phyloP scores from a whole-genome alignment of 2,329 filamentous ascomycete genomes.

The Trichoderma simmonsii region DNA sequence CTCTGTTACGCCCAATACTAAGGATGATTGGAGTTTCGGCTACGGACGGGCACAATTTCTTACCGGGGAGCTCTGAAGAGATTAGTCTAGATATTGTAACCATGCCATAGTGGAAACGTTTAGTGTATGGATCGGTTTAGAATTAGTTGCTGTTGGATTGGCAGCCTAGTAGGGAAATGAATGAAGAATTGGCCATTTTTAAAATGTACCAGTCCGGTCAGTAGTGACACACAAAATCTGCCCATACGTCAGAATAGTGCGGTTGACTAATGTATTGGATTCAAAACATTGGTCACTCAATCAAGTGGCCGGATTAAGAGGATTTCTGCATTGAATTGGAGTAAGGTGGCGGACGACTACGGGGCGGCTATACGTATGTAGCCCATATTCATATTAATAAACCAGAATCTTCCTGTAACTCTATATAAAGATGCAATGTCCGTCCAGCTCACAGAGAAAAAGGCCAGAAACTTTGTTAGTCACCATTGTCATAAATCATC shows the following conservation, averaged over 20 bases:
- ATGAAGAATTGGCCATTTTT: background rate
- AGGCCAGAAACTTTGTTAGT: background rate
- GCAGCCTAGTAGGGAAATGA: background rate
- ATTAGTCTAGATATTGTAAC: background rate
- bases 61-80: background rate
- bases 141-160: background rate
- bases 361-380: background rate
- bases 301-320: background rate
- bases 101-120: background rate
- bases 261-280: background rate
- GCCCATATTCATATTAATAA: background rate
- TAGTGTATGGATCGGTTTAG: background rate
- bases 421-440: background rate
- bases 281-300: background rate
- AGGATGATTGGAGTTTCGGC: background rate
- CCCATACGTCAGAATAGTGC: background rate
- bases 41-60: background rate
- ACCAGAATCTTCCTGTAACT: background rate
- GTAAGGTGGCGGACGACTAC: background rate
- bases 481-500: background rate
- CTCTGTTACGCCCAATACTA: background rate
- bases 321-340: background rate
- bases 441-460: background rate
- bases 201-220: background rate
- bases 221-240: background rate